phyloP scores from a whole-genome alignment of 2,329 filamentous ascomycete species.

The Penicillium sp. region DNA sequence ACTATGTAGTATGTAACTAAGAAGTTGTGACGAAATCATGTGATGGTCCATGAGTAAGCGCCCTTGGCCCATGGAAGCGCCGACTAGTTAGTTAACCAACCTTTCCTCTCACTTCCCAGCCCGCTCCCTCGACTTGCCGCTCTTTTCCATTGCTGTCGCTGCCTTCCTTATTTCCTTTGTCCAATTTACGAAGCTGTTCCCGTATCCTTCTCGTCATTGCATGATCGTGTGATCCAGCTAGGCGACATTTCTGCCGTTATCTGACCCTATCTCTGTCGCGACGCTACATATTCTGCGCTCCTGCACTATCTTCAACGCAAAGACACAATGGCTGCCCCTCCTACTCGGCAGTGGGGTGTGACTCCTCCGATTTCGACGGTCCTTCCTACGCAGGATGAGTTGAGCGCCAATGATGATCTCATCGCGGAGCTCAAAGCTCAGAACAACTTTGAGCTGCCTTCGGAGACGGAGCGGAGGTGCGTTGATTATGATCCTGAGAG shows the following conservation, averaged over 20 bases:
- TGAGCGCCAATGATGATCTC: conserved; percentile 69
- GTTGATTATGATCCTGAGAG: background rate
- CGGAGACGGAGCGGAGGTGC: conserved; percentile 78
- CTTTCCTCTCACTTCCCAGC: conserved; percentile 6
- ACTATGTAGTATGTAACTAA: too few species aligned
- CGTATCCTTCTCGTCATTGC: background rate
- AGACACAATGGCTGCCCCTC: conserved; percentile 34
- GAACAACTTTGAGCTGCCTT: conserved; percentile 81
- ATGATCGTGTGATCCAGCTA: background rate
- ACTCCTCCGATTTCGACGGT: conserved; percentile 76
- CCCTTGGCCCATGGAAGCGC: conserved; percentile 9
- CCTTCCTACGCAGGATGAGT: conserved; percentile 71
- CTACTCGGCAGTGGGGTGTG: conserved; percentile 59
- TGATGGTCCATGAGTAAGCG: conserved; percentile 19
- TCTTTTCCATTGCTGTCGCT: conserved; percentile 6
- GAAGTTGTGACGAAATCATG: conserved; percentile 10
- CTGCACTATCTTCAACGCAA: conserved; percentile 2
- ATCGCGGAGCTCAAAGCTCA: conserved; percentile 79
- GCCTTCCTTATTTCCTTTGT: conserved; percentile 6
- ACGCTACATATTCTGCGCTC: conserved; percentile 1
- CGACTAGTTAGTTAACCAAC: too few species aligned
- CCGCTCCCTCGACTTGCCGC: conserved; percentile 5
- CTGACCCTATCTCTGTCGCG: conserved; percentile 15
- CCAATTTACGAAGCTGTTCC: background rate
- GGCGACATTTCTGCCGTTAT: conserved; percentile 6